phyloP scores from a whole-genome alignment of 2,329 filamentous ascomycete species.

The Colletotrichum musae region DNA sequence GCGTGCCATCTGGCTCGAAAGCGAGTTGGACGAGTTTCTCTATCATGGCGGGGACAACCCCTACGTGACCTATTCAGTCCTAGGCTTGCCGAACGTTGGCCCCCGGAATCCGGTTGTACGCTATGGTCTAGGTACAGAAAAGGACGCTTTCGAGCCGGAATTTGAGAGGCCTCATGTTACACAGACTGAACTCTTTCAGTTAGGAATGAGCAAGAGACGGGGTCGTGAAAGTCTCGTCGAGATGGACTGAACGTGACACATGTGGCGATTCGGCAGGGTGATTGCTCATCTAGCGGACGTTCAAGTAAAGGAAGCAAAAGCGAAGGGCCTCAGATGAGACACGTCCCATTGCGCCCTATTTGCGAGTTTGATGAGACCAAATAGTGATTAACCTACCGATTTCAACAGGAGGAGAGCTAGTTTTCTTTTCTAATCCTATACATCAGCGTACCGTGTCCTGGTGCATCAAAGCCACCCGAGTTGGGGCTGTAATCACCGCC shows the following conservation, averaged over 20 bases:
- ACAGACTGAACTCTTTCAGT: no score
- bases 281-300: no score
- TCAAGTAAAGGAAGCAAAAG: no score
- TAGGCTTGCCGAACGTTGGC: neutral
- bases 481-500: conserved; percentile 58
- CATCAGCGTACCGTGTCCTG: conserved; percentile 10
- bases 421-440: neutral
- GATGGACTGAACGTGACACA: no score
- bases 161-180: conserved; percentile 1
- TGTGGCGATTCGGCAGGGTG: no score
- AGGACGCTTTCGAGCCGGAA: conserved; percentile 13
- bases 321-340: no score
- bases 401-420: neutral
- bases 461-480: neutral
- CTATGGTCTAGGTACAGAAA: neutral
- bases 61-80: conserved; percentile 5
- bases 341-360: no score
- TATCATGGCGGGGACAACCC: conserved; percentile 46
- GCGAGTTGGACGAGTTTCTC: conserved; percentile 43
- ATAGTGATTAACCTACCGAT: no score
- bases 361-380: no score
- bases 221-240: no score
- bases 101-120: neutral
- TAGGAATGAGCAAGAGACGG: no score
- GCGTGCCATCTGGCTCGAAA: conserved; percentile 19